Evolutionary conservation across 805 yeast genomes (phyloP), one percentile per base, ranked within the genome.

Genomic region (Kuraishia molischiana): DNA sequence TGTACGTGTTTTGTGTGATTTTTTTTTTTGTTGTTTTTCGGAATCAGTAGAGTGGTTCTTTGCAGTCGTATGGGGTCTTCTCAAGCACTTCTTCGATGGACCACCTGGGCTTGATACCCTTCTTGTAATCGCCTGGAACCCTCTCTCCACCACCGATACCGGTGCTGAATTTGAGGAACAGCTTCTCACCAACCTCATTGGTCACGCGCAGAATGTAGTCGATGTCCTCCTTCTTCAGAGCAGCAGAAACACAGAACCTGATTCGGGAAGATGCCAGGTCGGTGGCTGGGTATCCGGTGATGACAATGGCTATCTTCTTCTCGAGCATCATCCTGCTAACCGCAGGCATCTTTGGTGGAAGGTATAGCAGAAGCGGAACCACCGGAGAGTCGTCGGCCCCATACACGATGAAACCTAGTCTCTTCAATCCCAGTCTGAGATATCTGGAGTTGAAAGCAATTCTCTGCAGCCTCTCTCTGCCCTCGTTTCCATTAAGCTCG

Each of bases 321-420:
- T 73, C 76, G 49, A 82, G 73, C 70, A 90, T 72, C 72, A 77
- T 74, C 56, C 95, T 74, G 34, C 95, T 81, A 44, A 87, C 75
- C 0, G 90, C 87, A 19, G 95, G 94, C 95, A 92, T 86, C 56
- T 89, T 90, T 21, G 94, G 79, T 19, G 98, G 99, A 38, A 85
- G 76, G 54, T 82, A 92, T 44, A 89, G 61, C 55, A 92, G 65
- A 43, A 90, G 59, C 24, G 98, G 98, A 42, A 92, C 77, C 37
- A 92, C 95, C 2, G 99, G 99, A 31, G 95, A 84, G 59, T 92
- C 98, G 49, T 92, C 96, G 44, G 83, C 83, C 47, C 99, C 99
- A 49, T 79, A 82, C 34, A 87, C 92, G 52, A 89, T 86, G 58
- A 89, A 92, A 1, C 99, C 99, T 44, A 92, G 66, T 57, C 90